Evolutionary conservation across 1,284 basidiomycete genomes (phyloP).

Genomic region (Ceratobasidium sp.): DNA sequence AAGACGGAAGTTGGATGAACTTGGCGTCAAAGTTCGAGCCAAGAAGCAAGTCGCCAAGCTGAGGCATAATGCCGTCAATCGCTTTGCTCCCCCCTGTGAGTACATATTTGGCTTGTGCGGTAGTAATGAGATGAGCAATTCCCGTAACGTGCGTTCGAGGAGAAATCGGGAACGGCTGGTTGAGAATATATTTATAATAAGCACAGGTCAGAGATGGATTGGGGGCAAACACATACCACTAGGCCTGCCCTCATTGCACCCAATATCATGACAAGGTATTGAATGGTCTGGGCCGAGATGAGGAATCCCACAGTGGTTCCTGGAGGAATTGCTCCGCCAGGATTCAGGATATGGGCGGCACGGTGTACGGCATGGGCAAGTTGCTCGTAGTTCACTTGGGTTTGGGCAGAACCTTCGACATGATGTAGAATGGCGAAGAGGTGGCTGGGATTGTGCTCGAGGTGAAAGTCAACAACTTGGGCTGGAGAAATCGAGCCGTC

Average conservation of each 20-base stretch:
- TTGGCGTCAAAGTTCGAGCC: neutral
- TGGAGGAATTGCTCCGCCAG: slow-evolving; percentile 2
- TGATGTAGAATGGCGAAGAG: slow-evolving; percentile 2
- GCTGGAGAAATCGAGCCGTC: neutral
- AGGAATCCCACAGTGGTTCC: slow-evolving; percentile 17
- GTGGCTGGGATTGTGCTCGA: slow-evolving; percentile 16
- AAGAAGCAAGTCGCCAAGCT: neutral
- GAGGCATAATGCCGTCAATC: neutral
- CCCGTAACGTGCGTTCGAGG: slow-evolving; percentile 20
- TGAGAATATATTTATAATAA: neutral
- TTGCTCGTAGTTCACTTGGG: slow-evolving; percentile 1
- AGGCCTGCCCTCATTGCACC: slow-evolving; percentile 29
- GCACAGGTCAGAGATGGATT: neutral
- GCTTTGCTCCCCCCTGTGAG: neutral
- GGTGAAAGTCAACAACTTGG: slow-evolving; percentile 15
- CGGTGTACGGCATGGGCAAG: slow-evolving; percentile 21
- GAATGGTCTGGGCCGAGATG: slow-evolving; percentile 5
- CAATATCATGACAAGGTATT: slow-evolving; percentile 8
- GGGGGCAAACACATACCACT: neutral
- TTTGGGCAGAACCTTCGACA: neutral
- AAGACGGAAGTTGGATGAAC: neutral
- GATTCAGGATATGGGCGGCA: slow-evolving; percentile 25
- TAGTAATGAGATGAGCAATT: slow-evolving; percentile 8
- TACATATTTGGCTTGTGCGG: neutral
- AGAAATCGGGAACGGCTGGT: slow-evolving; percentile 25